Conservation (phyloP, 495 filamentous ascomycete species). For the Lepidopterella palustris region DNA sequence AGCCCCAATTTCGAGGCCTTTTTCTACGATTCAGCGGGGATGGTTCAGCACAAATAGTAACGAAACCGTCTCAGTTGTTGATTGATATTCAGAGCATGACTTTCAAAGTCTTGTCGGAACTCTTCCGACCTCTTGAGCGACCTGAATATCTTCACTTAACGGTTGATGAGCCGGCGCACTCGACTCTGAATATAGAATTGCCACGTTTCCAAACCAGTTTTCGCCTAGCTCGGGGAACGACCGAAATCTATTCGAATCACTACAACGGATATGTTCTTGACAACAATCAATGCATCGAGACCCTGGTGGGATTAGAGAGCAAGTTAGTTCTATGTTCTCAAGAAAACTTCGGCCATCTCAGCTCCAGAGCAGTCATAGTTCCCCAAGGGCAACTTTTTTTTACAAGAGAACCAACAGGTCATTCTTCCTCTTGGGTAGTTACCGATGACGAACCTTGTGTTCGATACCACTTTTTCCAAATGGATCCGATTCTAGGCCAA, state of each 20-base stretch:
- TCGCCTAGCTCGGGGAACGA: neutral
- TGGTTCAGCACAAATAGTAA: neutral
- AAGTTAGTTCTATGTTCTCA: neutral
- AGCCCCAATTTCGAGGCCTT: neutral
- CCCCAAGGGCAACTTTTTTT: neutral
- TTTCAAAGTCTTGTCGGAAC: neutral
- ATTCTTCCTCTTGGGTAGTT: neutral
- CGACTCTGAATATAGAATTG: neutral
- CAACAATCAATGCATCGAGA: neutral
- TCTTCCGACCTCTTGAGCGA: neutral
- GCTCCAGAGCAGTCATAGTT: neutral
- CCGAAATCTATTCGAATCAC: neutral
- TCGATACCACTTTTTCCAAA: constrained; percentile 32
- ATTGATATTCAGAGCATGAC: neutral
- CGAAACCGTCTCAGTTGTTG: neutral
- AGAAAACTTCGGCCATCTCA: neutral
- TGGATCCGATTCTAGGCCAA: neutral
- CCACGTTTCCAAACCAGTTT: neutral
- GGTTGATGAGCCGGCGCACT: neutral
- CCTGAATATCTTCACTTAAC: neutral
- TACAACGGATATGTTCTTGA: neutral
- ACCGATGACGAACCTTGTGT: neutral
- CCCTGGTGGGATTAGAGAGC: neutral
- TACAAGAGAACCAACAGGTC: neutral
- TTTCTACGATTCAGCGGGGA: neutral